These are phyloP conservation scores for Coniferiporia sulphurascens DNA, from an alignment of 1,284 basidiomycete genomes.

Conservation along the genomic window DNA sequence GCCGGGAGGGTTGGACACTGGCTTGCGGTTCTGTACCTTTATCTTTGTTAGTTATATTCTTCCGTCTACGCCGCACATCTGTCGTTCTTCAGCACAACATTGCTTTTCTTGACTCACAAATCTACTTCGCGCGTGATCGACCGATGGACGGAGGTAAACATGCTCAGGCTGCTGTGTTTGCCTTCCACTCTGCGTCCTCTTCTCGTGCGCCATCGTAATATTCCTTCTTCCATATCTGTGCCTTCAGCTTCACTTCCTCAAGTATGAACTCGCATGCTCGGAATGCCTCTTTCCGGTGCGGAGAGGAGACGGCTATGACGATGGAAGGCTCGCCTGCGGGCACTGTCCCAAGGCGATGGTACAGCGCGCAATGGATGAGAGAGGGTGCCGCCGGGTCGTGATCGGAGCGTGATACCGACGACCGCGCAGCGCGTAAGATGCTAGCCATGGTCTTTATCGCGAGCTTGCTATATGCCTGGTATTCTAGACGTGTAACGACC, in stretches of 20 bases:
- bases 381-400: slow-evolving; percentile 30
- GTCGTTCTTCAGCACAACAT: slow-evolving; percentile 17
- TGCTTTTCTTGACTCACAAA: neutral
- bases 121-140: neutral
- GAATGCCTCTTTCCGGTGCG: slow-evolving; percentile 81
- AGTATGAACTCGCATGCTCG: slow-evolving; percentile 75
- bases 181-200: slow-evolving; percentile 69
- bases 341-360: slow-evolving; percentile 79
- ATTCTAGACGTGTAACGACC: slow-evolving; percentile 68
- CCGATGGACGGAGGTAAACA: neutral
- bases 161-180: slow-evolving; percentile 36
- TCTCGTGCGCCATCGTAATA: slow-evolving; percentile 67
- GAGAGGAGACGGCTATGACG: slow-evolving; percentile 81
- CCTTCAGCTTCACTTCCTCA: slow-evolving; percentile 78
- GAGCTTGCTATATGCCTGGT: slow-evolving; percentile 78
- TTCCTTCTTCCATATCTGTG: slow-evolving; percentile 88
- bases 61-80: slow-evolving; percentile 2
- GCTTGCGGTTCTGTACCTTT: slow-evolving; percentile 18
- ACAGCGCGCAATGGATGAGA: slow-evolving; percentile 52
- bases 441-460: slow-evolving; percentile 75
- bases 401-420: slow-evolving; percentile 36
- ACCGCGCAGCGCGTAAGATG: slow-evolving; percentile 50
- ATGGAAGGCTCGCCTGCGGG: slow-evolving; percentile 79
- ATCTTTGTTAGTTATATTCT: neutral
- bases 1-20: slow-evolving; percentile 16